A percentile compares a stretch with the other conserved stretches of the same genome.
Conservation (phyloP, 2,329 filamentous ascomycete species). For the Neonectria ditissima region DNA sequence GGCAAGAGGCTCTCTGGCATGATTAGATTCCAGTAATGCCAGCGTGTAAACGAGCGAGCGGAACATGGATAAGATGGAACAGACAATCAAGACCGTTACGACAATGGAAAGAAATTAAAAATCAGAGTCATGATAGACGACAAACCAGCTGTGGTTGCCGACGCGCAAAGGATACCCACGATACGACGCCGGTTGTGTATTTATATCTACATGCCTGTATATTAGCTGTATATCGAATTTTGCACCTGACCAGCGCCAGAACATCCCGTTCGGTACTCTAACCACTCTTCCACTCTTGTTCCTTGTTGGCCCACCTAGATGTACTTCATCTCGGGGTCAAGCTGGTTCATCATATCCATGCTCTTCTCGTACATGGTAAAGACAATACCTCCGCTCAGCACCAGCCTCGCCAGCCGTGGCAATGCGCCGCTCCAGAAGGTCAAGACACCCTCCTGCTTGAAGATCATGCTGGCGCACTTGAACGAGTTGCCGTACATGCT, state of each 20-base stretch:
- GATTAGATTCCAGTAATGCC: conserved; percentile 65
- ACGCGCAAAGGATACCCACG: conserved; percentile 35
- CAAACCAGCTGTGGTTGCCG: conserved; percentile 25
- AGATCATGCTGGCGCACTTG: conserved; percentile 83
- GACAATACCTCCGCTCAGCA: conserved; percentile 95
- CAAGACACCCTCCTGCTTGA: conserved; percentile 87
- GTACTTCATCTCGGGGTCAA: conserved; percentile 88
- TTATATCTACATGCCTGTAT: conserved; percentile 44
- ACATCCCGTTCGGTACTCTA: conserved; percentile 12
- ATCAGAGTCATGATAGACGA: background rate
- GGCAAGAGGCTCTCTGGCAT: conserved; percentile 68
- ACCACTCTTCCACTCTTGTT: conserved; percentile 26
- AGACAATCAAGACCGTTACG: background rate
- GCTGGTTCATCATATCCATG: conserved; percentile 83
- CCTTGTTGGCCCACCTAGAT: conserved; percentile 69
- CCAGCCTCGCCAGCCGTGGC: conserved; percentile 84
- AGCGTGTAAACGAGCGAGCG: background rate
- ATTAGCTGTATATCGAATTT: conserved; percentile 42
- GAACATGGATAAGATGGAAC: background rate
- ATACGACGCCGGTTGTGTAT: conserved; percentile 29
- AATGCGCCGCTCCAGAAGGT: conserved; percentile 96
- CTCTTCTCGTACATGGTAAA: conserved; percentile 99
- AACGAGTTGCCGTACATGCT: conserved; percentile 88
- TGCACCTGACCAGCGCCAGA: conserved; percentile 17
- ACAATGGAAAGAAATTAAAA: background rate